These are phyloP conservation scores for Mortierella hygrophila DNA, from an alignment of 192 early-diverging fungal species.

Conservation along the genomic window DNA sequence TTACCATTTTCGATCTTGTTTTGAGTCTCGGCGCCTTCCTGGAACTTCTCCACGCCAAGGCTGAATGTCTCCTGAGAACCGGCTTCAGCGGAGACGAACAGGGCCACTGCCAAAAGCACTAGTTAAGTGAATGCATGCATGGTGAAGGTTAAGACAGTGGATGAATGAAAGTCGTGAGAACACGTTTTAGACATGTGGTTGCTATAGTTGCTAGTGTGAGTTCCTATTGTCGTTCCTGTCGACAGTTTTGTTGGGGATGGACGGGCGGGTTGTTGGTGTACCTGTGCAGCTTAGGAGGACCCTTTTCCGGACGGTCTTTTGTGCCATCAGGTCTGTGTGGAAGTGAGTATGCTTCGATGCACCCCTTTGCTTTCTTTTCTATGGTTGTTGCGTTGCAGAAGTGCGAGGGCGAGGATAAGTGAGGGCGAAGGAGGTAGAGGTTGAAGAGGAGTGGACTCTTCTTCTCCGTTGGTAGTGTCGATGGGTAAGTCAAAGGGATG, in stretches of 20 bases:
- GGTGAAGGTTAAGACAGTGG: too few relatives aligned
- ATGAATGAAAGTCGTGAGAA: not conserved
- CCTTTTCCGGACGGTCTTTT: constrained; percentile 27
- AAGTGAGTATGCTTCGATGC: not conserved
- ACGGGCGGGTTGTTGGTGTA: not conserved
- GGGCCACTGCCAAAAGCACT: constrained; percentile 24
- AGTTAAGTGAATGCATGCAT: not conserved
- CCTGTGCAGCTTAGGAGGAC: constrained; percentile 44
- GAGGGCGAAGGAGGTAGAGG: too few relatives aligned
- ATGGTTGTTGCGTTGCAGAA: too few relatives aligned
- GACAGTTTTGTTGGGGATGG: not conserved
- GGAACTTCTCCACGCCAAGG: constrained; percentile 37
- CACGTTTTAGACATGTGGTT: not conserved
- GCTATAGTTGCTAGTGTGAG: not conserved
- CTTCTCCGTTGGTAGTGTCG: not conserved
- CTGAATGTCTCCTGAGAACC: constrained; percentile 6
- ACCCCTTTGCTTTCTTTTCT: not conserved
- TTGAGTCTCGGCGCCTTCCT: constrained; percentile 8
- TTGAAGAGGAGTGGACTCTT: too few relatives aligned
- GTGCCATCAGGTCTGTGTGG: constrained; percentile 13
- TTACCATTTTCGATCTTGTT: constrained; percentile 28
- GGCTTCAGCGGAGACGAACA: not conserved
- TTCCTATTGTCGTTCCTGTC: not conserved
- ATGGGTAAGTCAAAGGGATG: not conserved
- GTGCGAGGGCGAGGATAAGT: too few relatives aligned